phyloP scores from a whole-genome alignment of 495 filamentous ascomycete species.

The Podospora fimiseda region DNA sequence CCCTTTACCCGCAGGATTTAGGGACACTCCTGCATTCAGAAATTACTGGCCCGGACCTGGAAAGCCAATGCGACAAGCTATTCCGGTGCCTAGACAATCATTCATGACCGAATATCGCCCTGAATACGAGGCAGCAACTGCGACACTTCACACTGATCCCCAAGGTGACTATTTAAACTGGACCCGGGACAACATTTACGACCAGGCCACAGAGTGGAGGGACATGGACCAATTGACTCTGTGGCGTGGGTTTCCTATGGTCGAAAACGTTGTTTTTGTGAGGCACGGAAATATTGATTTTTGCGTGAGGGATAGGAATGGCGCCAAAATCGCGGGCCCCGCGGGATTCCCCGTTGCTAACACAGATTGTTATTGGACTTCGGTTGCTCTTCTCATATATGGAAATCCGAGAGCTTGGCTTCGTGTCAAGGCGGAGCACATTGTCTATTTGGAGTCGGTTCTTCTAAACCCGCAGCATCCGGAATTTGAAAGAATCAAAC shows the following conservation, averaged over 20 bases:
- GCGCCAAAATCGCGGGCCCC: neutral
- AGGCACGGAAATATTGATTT: constrained; percentile 15
- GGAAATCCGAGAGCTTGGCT: constrained; percentile 19
- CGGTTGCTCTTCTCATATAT: constrained; percentile 16
- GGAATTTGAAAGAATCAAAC: constrained; percentile 6
- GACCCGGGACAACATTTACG: neutral
- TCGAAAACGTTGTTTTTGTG: constrained; percentile 18
- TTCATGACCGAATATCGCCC: neutral
- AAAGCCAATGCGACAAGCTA: neutral
- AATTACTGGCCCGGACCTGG: neutral
- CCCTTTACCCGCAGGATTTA: no score
- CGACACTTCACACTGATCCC: neutral
- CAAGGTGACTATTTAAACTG: neutral
- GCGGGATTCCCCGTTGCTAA: neutral
- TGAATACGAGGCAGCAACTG: neutral
- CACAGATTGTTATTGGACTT: constrained; percentile 18
- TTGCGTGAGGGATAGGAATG: neutral
- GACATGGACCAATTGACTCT: neutral
- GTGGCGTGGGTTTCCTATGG: constrained; percentile 14
- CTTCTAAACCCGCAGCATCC: constrained; percentile 16
- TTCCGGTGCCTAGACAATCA: neutral
- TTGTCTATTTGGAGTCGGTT: constrained; percentile 12
- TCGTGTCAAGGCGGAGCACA: constrained; percentile 27
- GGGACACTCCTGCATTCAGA: no score
- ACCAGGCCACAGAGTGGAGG: neutral